Evolutionary conservation across 768 basidiomycete genomes (phyloP).

Genomic region (Xerocomus brunneocitrinus): DNA sequence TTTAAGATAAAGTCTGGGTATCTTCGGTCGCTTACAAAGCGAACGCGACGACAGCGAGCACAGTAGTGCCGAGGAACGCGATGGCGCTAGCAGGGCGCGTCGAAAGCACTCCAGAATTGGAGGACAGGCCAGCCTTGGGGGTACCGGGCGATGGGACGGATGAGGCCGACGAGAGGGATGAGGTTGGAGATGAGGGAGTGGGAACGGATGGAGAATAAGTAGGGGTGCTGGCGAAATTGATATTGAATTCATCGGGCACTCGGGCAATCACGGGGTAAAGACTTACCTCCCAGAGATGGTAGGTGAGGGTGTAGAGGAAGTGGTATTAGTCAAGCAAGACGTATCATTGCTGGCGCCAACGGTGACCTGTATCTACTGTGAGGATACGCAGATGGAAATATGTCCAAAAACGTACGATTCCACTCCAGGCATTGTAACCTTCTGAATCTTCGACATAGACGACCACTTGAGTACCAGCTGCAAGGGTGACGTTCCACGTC

Average conservation of each 20-base stretch:
- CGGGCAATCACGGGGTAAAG: background rate
- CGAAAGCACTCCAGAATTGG: conserved; percentile 24
- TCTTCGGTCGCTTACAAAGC: conserved; percentile 16
- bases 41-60: conserved; percentile 22
- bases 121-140: conserved; percentile 29
- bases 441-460: conserved; percentile 50
- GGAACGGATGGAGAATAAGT: background rate
- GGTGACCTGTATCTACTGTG: conserved; percentile 28
- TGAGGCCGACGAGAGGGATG: background rate
- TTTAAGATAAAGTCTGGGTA: conserved; percentile 31
- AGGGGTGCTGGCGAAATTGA: conserved; percentile 3
- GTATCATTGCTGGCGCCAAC: conserved; percentile 33
- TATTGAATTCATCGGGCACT: conserved; percentile 2
- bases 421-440: conserved; percentile 66
- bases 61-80: conserved; percentile 19
- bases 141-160: conserved; percentile 27
- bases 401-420: conserved; percentile 38
- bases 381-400: background rate
- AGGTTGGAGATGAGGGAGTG: conserved; percentile 8
- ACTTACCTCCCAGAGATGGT: background rate
- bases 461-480: conserved; percentile 44
- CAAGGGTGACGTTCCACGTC: conserved; percentile 38
- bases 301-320: background rate
- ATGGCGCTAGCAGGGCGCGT: conserved; percentile 19
- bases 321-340: conserved; percentile 32